Percentiles rank a stretch among this genome's conserved stretches.
Conservation (phyloP, 768 basidiomycete species). For the Suillus plorans region DNA sequence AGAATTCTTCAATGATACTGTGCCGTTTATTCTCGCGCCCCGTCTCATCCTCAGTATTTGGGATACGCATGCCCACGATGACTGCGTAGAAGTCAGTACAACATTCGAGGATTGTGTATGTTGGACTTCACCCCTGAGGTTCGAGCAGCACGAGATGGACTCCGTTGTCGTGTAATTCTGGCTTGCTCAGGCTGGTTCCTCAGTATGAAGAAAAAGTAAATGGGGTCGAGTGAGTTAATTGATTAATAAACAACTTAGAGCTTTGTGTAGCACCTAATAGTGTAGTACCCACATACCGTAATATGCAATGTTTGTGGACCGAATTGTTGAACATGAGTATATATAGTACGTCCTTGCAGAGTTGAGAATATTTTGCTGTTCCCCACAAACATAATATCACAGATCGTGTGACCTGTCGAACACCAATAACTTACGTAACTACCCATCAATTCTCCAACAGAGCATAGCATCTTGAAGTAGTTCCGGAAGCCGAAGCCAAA, state of each 20-base stretch:
- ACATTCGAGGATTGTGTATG: not conserved
- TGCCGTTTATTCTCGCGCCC: not conserved
- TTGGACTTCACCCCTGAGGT: not conserved
- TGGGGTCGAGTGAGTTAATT: not conserved
- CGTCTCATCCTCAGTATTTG: slow-evolving; percentile 1
- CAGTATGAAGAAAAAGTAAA: not conserved
- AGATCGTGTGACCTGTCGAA: too few relatives aligned
- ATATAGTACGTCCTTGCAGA: too few relatives aligned
- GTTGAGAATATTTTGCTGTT: too few relatives aligned
- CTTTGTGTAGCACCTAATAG: not conserved
- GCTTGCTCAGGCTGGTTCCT: not conserved
- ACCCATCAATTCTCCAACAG: too few relatives aligned
- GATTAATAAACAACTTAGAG: not conserved
- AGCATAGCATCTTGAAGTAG: too few relatives aligned
- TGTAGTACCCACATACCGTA: not conserved
- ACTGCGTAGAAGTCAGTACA: not conserved
- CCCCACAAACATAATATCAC: too few relatives aligned
- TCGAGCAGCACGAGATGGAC: not conserved
- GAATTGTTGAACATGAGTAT: not conserved
- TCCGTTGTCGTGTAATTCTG: not conserved
- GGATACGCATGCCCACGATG: not conserved
- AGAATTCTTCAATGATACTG: not conserved
- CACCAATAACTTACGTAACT: too few relatives aligned
- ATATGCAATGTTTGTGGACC: not conserved
- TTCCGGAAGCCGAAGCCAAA: too few relatives aligned